These are phyloP conservation scores for Oryza nivara DNA, from an alignment of 176 grass and related monocot genomes.

Conservation along the genomic window DNA sequence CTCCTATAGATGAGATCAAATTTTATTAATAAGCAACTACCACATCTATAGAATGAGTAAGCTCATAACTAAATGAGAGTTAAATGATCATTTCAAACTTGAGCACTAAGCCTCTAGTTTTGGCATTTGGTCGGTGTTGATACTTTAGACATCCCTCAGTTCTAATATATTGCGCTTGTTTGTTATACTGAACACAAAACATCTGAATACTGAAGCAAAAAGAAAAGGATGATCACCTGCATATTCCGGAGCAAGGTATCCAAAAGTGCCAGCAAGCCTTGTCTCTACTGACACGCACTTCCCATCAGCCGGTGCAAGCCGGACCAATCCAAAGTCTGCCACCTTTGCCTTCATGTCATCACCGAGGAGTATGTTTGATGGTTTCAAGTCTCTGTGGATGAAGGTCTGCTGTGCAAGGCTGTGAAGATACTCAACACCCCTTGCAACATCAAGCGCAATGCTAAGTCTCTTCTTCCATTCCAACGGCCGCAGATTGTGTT, in stretches of 20 bases:
- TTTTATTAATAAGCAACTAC: conserved; percentile 9
- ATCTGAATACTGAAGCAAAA: conserved; percentile 27
- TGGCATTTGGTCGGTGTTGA: neutral
- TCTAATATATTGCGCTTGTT: conserved; percentile 9
- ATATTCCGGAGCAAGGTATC: conserved; percentile 95
- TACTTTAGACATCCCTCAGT: neutral
- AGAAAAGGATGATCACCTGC: conserved; percentile 66
- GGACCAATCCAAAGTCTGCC: conserved; percentile 90
- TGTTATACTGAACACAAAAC: neutral
- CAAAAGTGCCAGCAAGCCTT: conserved; percentile 87
- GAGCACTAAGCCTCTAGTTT: neutral
- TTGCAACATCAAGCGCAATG: conserved; percentile 91
- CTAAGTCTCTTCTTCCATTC: conserved; percentile 94
- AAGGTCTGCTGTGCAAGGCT: conserved; percentile 92
- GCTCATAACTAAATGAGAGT: conserved; percentile 6
- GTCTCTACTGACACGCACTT: conserved; percentile 87
- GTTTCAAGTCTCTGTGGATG: conserved; percentile 96
- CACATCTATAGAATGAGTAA: conserved; percentile 8
- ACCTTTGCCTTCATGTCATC: conserved; percentile 99
- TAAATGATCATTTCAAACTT: neutral
- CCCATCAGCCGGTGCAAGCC: conserved; percentile 85
- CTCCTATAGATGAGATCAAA: neutral
- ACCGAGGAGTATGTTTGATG: conserved; percentile 91
- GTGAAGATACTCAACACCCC: conserved; percentile 94
- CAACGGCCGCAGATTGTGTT: conserved; percentile 62